phyloP scores from a whole-genome alignment of 164 flowering plant genomes.

The Dillenia turbinata region DNA sequence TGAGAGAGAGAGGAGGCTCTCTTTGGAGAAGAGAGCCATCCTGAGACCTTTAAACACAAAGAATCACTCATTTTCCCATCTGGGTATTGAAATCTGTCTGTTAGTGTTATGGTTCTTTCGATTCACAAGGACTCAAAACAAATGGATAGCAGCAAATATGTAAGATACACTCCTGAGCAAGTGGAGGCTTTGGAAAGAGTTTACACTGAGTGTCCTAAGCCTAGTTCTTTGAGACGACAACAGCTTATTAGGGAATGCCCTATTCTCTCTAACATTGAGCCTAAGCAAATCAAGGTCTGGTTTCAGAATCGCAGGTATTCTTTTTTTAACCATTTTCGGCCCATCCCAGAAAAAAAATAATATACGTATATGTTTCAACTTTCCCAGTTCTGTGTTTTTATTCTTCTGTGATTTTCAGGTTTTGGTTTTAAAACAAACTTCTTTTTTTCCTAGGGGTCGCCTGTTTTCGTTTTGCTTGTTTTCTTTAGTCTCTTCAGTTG shows the following conservation, averaged over 20 bases:
- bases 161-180: constrained; percentile 83
- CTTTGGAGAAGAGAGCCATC: constrained; percentile 64
- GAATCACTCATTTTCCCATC: not conserved
- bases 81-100: not conserved
- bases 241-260: constrained; percentile 85
- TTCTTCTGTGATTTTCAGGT: no score
- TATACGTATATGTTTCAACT: no score
- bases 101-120: constrained; percentile 34
- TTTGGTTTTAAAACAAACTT: no score
- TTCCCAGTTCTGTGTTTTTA: no score
- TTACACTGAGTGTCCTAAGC: constrained; percentile 81
- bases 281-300: constrained; percentile 96
- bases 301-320: constrained; percentile 81
- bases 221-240: constrained; percentile 72
- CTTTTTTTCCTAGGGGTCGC: no score
- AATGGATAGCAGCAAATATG: constrained; percentile 75
- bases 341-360: no score
- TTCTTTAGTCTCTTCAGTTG: no score
- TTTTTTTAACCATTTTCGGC: no score
- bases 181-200: constrained; percentile 90
- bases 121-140: constrained; percentile 35
- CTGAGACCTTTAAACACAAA: constrained; percentile 12
- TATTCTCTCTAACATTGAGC: constrained; percentile 77
- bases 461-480: no score
- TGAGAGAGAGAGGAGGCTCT: constrained; percentile 72